phyloP scores from a whole-genome alignment of 2,329 filamentous ascomycete species.

The Phaeoacremonium minimum region DNA sequence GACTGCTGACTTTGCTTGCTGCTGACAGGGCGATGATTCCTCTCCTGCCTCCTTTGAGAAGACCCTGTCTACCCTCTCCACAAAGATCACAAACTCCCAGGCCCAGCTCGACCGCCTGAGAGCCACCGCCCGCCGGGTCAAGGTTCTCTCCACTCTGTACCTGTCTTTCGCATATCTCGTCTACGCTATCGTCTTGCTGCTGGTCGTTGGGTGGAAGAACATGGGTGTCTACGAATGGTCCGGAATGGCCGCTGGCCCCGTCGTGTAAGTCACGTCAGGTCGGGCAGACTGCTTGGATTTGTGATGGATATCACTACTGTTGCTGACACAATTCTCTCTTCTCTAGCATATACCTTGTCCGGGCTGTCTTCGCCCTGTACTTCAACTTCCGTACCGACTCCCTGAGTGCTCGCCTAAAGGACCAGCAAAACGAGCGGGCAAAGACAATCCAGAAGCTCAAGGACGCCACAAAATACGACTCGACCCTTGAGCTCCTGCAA shows the following conservation, averaged over 20 bases:
- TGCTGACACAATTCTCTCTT: not conserved
- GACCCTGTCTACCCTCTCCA: constrained; percentile 73
- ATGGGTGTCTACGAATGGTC: constrained; percentile 76
- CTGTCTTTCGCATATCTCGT: constrained; percentile 87
- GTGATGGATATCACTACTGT: too few relatives aligned
- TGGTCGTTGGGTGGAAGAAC: constrained; percentile 80
- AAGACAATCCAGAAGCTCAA: constrained; percentile 93
- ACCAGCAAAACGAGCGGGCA: constrained; percentile 72
- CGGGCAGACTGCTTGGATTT: too few relatives aligned
- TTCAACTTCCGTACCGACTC: constrained; percentile 79
- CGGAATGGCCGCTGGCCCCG: constrained; percentile 71
- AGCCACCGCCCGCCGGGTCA: constrained; percentile 69
- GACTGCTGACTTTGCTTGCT: constrained; percentile 6
- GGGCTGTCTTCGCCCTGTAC: constrained; percentile 61
- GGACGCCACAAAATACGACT: constrained; percentile 91
- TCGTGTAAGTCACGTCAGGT: constrained; percentile 68
- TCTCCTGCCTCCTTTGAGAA: constrained; percentile 94
- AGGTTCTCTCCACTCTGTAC: constrained; percentile 86
- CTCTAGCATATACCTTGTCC: constrained; percentile 72
- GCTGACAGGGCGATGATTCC: constrained; percentile 63
- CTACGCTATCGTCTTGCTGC: constrained; percentile 72
- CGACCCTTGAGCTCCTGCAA: constrained; percentile 85
- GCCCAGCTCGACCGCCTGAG: constrained; percentile 70
- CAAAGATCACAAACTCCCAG: constrained; percentile 75
- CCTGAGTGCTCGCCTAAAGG: constrained; percentile 65